phyloP scores from a whole-genome alignment of 2,329 filamentous ascomycete species.

The Ophiostoma populinum region DNA sequence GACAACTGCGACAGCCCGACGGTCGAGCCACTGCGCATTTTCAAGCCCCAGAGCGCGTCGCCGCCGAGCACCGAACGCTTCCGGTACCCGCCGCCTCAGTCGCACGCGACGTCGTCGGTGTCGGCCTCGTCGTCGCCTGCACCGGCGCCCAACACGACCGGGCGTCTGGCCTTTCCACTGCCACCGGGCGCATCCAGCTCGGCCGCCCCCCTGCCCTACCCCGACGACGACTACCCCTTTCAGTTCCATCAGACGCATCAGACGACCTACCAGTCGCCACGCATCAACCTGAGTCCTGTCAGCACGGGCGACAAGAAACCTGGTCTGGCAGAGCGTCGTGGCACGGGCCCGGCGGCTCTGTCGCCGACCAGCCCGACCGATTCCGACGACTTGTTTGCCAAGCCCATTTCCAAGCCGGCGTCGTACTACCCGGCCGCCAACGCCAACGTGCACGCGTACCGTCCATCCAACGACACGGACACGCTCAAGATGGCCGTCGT shows the following conservation, averaged over 20 bases:
- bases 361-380: slow-evolving; percentile 64
- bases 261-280: slow-evolving; percentile 32
- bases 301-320: slow-evolving; percentile 37
- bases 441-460: slow-evolving; percentile 2
- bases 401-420: slow-evolving; percentile 30
- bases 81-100: slow-evolving; percentile 36
- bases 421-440: slow-evolving; percentile 31
- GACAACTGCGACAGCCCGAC: slow-evolving; percentile 52
- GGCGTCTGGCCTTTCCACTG: slow-evolving; percentile 43
- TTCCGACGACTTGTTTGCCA: slow-evolving; percentile 65
- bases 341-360: slow-evolving; percentile 64
- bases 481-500: slow-evolving; percentile 25
- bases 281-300: slow-evolving; percentile 36
- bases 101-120: no score
- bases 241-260: no score
- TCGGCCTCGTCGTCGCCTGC: slow-evolving; percentile 19
- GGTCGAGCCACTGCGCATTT: slow-evolving; percentile 69
- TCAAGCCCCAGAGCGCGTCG: slow-evolving; percentile 55
- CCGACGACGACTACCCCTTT: slow-evolving; percentile 55
- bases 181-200: slow-evolving; percentile 56
- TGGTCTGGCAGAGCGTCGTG: slow-evolving; percentile 64
- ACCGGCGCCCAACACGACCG: slow-evolving; percentile 17
- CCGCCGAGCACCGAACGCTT: slow-evolving; percentile 29
- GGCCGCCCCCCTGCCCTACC: slow-evolving; percentile 51
- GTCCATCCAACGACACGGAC: slow-evolving; percentile 10